These are phyloP conservation scores for Metschnikowia aberdeeniae DNA, from an alignment of 805 yeast species.

Conservation along the genomic window DNA sequence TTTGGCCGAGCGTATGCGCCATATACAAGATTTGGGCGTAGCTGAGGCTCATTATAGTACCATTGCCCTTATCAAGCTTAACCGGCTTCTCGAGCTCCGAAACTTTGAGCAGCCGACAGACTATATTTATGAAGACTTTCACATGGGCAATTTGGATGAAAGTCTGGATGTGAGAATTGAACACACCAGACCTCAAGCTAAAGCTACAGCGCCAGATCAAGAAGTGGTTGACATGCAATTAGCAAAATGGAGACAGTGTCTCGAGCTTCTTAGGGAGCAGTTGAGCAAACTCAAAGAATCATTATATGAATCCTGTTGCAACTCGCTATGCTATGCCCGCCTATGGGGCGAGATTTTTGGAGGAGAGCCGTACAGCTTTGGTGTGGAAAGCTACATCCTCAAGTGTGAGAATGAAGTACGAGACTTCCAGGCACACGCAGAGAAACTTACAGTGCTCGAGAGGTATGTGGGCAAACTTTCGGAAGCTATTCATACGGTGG, in stretches of 20 bases:
- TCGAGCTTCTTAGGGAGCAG: background rate
- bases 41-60: conserved; percentile 8
- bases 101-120: conserved; percentile 4
- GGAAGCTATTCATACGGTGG: background rate
- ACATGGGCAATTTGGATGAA: background rate
- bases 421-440: background rate
- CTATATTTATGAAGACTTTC: conserved; percentile 6
- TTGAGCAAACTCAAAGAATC: background rate
- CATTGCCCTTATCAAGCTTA: conserved; percentile 10
- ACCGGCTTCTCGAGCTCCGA: conserved; percentile 9
- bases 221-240: background rate
- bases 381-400: conserved; percentile 8
- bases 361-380: background rate
- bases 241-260: background rate
- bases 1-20: conserved; percentile 2
- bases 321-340: conserved; percentile 1
- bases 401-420: conserved; percentile 9
- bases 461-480: background rate
- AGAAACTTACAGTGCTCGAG: background rate
- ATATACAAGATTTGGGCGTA: background rate
- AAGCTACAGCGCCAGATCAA: background rate
- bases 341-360: background rate
- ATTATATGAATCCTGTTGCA: background rate
- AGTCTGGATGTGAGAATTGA: conserved; percentile 1
- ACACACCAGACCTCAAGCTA: background rate